These are phyloP conservation scores for Russula griseocarnosa DNA, from an alignment of 768 basidiomycete genomes.

Conservation along the genomic window DNA sequence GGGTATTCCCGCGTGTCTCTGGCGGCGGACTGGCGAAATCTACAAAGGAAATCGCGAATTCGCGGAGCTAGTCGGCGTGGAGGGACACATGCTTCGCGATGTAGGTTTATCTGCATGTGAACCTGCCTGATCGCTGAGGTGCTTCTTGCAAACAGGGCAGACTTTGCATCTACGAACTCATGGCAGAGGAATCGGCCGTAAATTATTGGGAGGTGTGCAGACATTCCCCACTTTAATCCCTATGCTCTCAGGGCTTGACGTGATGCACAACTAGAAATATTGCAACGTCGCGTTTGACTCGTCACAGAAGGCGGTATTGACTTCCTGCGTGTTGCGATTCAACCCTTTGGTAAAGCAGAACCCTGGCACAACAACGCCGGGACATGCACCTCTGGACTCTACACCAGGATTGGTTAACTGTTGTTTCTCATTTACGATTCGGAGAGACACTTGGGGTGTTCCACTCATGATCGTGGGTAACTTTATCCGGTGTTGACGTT, in stretches of 20 bases:
- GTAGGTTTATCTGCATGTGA: slow-evolving; percentile 40
- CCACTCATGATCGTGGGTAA: slow-evolving; percentile 90
- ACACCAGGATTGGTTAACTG: slow-evolving; percentile 65
- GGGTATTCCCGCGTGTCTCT: slow-evolving; percentile 95
- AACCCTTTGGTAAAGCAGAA: slow-evolving; percentile 57
- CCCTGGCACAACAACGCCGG: slow-evolving; percentile 33
- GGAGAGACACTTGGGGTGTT: slow-evolving; percentile 80
- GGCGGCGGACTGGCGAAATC: slow-evolving; percentile 96
- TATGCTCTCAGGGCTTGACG: background rate
- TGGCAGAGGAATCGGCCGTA: slow-evolving; percentile 95
- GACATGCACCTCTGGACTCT: slow-evolving; percentile 30
- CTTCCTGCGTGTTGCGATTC: slow-evolving; percentile 82
- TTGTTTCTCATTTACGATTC: slow-evolving; percentile 88
- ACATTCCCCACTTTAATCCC: background rate
- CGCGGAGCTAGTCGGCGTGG: slow-evolving; percentile 82
- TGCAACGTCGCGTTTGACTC: slow-evolving; percentile 90
- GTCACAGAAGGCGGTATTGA: slow-evolving; percentile 88
- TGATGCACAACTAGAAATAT: slow-evolving; percentile 63
- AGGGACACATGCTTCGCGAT: slow-evolving; percentile 84
- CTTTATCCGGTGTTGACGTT: slow-evolving; percentile 56
- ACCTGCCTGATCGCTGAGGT: background rate
- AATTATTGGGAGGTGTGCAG: slow-evolving; percentile 90
- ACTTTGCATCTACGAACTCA: slow-evolving; percentile 94
- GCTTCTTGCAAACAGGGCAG: slow-evolving; percentile 53
- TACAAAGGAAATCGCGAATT: slow-evolving; percentile 98